phyloP scores from a whole-genome alignment of 2,329 filamentous ascomycete genomes.

The Colletotrichum karsti region DNA sequence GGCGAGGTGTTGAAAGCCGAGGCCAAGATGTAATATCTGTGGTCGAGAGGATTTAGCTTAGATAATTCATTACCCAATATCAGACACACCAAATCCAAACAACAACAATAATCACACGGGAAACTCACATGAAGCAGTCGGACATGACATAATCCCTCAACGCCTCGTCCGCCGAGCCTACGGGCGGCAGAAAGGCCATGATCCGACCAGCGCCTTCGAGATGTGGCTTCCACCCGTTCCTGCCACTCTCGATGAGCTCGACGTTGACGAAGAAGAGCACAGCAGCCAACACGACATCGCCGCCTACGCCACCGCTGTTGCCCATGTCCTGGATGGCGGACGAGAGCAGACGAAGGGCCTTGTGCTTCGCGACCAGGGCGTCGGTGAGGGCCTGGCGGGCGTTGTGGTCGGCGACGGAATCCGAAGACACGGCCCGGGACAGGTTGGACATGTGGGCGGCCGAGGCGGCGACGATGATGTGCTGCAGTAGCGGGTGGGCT shows the following conservation, averaged over 20 bases:
- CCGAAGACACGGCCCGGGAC: slow-evolving; percentile 38
- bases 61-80: background rate
- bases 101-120: background rate
- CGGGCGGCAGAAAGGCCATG: slow-evolving; percentile 48
- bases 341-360: slow-evolving; percentile 51
- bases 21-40: slow-evolving; percentile 54
- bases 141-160: slow-evolving; percentile 55
- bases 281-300: slow-evolving; percentile 53
- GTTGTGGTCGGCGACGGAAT: slow-evolving; percentile 31
- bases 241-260: slow-evolving; percentile 58
- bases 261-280: slow-evolving; percentile 60
- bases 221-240: slow-evolving; percentile 56
- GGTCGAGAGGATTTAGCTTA: slow-evolving; percentile 12
- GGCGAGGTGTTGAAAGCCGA: slow-evolving; percentile 50
- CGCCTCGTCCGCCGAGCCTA: slow-evolving; percentile 40
- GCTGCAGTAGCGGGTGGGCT: slow-evolving; percentile 50
- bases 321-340: slow-evolving; percentile 47
- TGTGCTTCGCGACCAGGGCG: slow-evolving; percentile 54
- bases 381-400: slow-evolving; percentile 47
- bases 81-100: background rate
- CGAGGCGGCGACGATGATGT: slow-evolving; percentile 57
- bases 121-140: slow-evolving; percentile 54
- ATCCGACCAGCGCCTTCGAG: slow-evolving; percentile 54
- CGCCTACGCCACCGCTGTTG: slow-evolving; percentile 36
- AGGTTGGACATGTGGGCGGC: slow-evolving; percentile 57